These are phyloP conservation scores for Dictyophora rubrovolvata DNA, from an alignment of 768 basidiomycete species.

Conservation along the genomic window DNA sequence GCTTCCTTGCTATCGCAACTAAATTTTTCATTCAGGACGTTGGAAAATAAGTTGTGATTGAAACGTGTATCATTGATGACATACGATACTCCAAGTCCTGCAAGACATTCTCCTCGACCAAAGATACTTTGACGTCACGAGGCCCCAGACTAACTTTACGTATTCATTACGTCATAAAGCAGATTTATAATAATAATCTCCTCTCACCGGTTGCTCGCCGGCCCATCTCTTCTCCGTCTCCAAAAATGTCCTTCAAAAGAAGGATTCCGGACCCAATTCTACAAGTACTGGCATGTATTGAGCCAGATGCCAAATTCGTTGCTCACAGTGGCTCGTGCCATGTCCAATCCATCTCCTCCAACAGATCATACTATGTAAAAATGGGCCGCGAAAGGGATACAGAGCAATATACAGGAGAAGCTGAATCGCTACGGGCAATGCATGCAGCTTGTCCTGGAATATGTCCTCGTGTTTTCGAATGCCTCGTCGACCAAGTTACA, in stretches of 20 bases:
- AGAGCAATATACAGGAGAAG: conserved; percentile 64
- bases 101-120: too few species aligned
- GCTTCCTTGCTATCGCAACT: too few species aligned
- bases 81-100: too few species aligned
- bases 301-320: conserved; percentile 40
- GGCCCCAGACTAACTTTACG: too few species aligned
- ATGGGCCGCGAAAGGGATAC: conserved; percentile 35
- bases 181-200: not conserved
- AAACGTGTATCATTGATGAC: too few species aligned
- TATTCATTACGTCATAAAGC: not conserved
- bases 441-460: conserved; percentile 55
- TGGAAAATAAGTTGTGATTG: too few species aligned
- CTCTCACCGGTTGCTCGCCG: not conserved
- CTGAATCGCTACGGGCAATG: conserved; percentile 57
- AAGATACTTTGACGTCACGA: too few species aligned
- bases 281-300: conserved; percentile 36
- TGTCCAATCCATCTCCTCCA: conserved; percentile 43
- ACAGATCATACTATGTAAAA: conserved; percentile 54
- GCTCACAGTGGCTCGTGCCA: conserved; percentile 29
- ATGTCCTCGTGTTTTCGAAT: conserved; percentile 46
- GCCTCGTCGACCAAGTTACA: conserved; percentile 28
- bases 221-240: not conserved
- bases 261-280: conserved; percentile 25
- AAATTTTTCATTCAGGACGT: too few species aligned
- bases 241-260: not conserved